These are phyloP conservation scores for Thielaviopsis ethacetica DNA, from an alignment of 2,329 filamentous ascomycete species.

Conservation along the genomic window DNA sequence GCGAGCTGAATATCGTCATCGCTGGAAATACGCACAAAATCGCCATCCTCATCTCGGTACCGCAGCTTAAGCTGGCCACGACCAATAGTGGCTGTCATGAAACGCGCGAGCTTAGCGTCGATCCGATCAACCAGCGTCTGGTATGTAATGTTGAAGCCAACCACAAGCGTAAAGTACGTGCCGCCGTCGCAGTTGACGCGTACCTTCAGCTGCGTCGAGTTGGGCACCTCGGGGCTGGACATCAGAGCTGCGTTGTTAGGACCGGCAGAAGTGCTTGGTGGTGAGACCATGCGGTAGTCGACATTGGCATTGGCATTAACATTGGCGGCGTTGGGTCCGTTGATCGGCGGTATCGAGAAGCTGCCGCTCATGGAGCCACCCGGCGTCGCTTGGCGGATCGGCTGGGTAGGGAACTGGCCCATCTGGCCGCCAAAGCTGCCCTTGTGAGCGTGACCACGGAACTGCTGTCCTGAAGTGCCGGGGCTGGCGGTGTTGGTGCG, in stretches of 20 bases:
- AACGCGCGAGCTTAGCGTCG: constrained; percentile 80
- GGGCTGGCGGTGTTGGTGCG: constrained; percentile 58
- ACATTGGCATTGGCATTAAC: constrained; percentile 14
- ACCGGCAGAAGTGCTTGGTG: constrained; percentile 19
- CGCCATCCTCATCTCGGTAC: constrained; percentile 83
- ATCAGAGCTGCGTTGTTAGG: constrained; percentile 13
- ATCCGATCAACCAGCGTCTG: constrained; percentile 89
- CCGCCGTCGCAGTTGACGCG: constrained; percentile 78
- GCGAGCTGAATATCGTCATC: constrained; percentile 95
- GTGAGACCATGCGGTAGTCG: constrained; percentile 29
- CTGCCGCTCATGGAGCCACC: constrained; percentile 19
- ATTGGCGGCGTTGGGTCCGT: constrained; percentile 17
- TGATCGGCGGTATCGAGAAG: constrained; percentile 19
- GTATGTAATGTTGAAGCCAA: constrained; percentile 87
- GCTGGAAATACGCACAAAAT: constrained; percentile 82
- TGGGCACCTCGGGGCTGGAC: constrained; percentile 32
- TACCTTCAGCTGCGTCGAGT: constrained; percentile 73
- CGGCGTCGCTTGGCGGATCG: constrained; percentile 31
- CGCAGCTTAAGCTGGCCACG: constrained; percentile 71
- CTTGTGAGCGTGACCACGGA: constrained; percentile 27
- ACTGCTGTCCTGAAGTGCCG: constrained; percentile 45
- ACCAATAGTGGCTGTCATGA: constrained; percentile 69
- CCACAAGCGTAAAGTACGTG: constrained; percentile 89
- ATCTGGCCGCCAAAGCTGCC: constrained; percentile 34
- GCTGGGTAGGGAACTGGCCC: constrained; percentile 40